Percentiles rank a stretch among this genome's conserved stretches.
phyloP scores from a whole-genome alignment of 495 filamentous ascomycete species.

The Daldinia loculata region DNA sequence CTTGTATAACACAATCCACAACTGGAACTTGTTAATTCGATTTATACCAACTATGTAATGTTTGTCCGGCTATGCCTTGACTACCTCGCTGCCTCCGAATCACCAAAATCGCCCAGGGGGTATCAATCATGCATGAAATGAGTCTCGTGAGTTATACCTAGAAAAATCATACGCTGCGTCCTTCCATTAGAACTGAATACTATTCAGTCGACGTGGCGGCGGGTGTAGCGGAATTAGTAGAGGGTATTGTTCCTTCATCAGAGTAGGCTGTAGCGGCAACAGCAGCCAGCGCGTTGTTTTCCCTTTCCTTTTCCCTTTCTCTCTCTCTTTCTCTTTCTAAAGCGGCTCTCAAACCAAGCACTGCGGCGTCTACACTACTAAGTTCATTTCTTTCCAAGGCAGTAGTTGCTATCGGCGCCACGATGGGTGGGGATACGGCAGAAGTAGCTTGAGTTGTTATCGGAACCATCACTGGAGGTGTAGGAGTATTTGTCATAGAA shows the following conservation, averaged over 20 bases:
- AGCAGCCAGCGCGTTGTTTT: slow-evolving; percentile 9
- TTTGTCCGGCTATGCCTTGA: slow-evolving; percentile 14
- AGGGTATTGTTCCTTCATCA: slow-evolving; percentile 29
- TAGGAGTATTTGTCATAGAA: slow-evolving; percentile 14
- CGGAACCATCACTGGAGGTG: slow-evolving; percentile 13
- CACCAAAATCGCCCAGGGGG: slow-evolving; percentile 38
- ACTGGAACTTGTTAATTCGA: slow-evolving; percentile 5
- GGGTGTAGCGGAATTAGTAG: slow-evolving; percentile 21
- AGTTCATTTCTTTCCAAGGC: slow-evolving; percentile 22
- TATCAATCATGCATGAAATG: slow-evolving; percentile 39
- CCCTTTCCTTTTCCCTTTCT: slow-evolving; percentile 39
- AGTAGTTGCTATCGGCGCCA: neutral
- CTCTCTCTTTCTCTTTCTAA: slow-evolving; percentile 37
- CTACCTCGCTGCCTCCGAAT: slow-evolving; percentile 15
- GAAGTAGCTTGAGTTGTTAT: slow-evolving; percentile 1
- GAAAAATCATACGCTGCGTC: slow-evolving; percentile 9
- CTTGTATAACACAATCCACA: slow-evolving; percentile 35
- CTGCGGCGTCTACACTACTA: slow-evolving; percentile 40
- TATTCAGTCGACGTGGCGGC: slow-evolving; percentile 24
- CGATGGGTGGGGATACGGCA: neutral
- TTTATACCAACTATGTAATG: slow-evolving; percentile 5
- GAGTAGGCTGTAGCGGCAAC: slow-evolving; percentile 6
- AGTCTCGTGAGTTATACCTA: slow-evolving; percentile 22
- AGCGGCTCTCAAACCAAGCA: slow-evolving; percentile 41
- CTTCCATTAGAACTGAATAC: neutral